Conservation (phyloP, 495 filamentous ascomycete genomes). For the Tuber melanosporum region DNA sequence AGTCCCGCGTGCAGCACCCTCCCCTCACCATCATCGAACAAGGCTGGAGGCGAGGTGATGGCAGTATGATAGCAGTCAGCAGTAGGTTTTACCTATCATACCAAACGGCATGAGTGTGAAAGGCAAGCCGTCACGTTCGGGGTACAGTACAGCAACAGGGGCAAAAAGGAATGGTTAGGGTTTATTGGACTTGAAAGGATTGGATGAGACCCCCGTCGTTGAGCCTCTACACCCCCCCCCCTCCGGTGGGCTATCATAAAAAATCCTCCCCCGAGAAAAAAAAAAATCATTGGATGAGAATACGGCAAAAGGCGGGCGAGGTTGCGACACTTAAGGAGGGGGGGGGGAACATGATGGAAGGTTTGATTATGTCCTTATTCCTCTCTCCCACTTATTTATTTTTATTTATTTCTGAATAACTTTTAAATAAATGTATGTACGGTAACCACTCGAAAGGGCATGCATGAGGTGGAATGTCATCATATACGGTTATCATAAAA, state of each 20-base stretch:
- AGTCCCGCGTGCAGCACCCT: background rate
- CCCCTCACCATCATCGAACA: background rate
- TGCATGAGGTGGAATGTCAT: background rate
- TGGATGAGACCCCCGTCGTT: background rate
- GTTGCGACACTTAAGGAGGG: background rate
- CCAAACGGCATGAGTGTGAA: background rate
- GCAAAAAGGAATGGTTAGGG: background rate
- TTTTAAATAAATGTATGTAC: background rate
- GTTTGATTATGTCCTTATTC: background rate
- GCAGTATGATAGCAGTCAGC: background rate
- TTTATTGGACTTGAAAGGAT: background rate
- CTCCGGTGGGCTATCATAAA: background rate
- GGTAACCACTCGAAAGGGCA: background rate
- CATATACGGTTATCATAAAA: constrained; percentile 1
- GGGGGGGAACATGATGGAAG: background rate
- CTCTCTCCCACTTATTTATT: background rate
- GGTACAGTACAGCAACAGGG: background rate
- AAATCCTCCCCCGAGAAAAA: background rate
- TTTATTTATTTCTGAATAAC: background rate
- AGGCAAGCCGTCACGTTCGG: background rate
- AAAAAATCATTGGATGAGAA: background rate
- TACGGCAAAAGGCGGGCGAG: background rate
- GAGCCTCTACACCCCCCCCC: background rate
- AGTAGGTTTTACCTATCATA: background rate
- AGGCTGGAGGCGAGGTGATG: background rate